A percentile compares a stretch with the other conserved stretches of the same genome.
Evolutionary conservation across 495 filamentous ascomycete species (phyloP).

Genomic region (Talaromyces stipitatus): DNA sequence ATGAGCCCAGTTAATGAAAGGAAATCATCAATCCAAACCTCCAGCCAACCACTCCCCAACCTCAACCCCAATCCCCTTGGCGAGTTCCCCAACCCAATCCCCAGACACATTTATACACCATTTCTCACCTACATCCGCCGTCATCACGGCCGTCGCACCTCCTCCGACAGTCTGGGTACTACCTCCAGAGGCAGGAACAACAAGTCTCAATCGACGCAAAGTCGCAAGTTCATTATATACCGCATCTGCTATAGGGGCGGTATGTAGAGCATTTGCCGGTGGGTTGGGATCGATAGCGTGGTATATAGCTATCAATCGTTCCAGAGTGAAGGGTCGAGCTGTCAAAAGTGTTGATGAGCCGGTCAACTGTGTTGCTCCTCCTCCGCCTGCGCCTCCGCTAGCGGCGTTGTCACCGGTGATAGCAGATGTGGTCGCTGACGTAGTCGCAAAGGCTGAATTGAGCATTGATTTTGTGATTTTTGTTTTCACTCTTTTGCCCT

Average conservation of each 20-base stretch:
- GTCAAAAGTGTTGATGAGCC: slow-evolving; percentile 68
- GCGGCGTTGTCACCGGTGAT: background rate
- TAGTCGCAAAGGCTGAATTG: slow-evolving; percentile 31
- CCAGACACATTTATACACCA: slow-evolving; percentile 43
- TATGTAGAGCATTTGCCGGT: slow-evolving; percentile 41
- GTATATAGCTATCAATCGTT: slow-evolving; percentile 83
- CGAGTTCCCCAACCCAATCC: slow-evolving; percentile 41
- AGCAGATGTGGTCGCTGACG: slow-evolving; percentile 32
- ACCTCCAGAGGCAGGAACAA: slow-evolving; percentile 44
- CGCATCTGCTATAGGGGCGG: slow-evolving; percentile 46
- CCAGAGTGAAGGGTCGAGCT: slow-evolving; percentile 71
- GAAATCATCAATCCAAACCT: slow-evolving; percentile 36
- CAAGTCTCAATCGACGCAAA: slow-evolving; percentile 65
- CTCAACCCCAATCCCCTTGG: slow-evolving; percentile 40
- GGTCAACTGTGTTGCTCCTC: slow-evolving; percentile 36
- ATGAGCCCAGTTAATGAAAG: no score
- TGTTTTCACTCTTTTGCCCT: slow-evolving; percentile 33
- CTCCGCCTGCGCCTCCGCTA: slow-evolving; percentile 4
- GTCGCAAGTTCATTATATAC: slow-evolving; percentile 71
- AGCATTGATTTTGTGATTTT: slow-evolving; percentile 42
- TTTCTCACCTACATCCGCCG: slow-evolving; percentile 33
- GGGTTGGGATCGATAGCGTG: slow-evolving; percentile 66
- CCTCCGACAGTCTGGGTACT: slow-evolving; percentile 17
- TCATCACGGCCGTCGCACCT: background rate
- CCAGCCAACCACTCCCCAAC: slow-evolving; percentile 43